Conservation (phyloP, 2,329 filamentous ascomycete species). For the Colletotrichum chrysophilum region DNA sequence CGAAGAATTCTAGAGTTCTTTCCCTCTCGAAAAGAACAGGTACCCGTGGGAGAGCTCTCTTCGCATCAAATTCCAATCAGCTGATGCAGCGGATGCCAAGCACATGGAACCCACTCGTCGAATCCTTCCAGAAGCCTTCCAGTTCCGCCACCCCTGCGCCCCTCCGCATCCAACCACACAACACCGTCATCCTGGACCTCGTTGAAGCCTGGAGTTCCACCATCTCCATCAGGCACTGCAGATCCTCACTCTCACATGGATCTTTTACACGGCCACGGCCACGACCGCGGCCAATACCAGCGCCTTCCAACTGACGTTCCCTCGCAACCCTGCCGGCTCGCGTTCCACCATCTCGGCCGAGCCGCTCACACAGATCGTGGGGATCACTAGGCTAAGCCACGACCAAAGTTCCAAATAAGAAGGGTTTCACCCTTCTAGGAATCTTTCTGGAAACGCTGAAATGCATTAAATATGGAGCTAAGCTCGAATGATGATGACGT, state of each 20-base stretch:
- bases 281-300: background rate
- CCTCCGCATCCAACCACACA: background rate
- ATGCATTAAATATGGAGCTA: background rate
- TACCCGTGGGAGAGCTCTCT: background rate
- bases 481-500: background rate
- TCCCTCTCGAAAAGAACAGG: background rate
- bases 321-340: background rate
- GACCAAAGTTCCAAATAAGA: background rate
- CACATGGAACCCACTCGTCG: background rate
- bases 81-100: background rate
- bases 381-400: background rate
- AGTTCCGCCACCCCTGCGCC: slow-evolving; percentile 14
- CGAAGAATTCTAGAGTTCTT: background rate
- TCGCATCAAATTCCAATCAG: background rate
- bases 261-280: background rate
- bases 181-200: background rate
- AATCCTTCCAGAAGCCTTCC: slow-evolving; percentile 20
- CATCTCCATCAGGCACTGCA: background rate
- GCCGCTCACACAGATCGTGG: background rate
- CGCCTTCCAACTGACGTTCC: background rate
- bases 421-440: background rate
- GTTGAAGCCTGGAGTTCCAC: background rate
- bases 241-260: background rate
- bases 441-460: background rate
- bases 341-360: background rate